These are phyloP conservation scores for Trichoderma afroharzianum DNA, from an alignment of 2,329 filamentous ascomycete species.

Conservation along the genomic window DNA sequence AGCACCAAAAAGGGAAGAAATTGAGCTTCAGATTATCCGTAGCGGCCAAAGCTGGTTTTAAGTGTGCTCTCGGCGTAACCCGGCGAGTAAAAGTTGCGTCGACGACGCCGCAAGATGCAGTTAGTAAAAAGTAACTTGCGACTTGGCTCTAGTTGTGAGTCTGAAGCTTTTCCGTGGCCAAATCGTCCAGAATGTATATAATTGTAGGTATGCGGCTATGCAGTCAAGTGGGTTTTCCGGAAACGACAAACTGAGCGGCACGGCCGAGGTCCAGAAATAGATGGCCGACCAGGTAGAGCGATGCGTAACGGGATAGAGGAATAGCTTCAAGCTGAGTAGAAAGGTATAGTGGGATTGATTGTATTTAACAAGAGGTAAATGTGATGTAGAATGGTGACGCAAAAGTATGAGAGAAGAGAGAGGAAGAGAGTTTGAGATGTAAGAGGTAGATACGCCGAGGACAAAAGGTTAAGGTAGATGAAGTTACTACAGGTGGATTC, in stretches of 20 bases:
- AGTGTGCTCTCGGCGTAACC: neutral
- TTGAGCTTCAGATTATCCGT: neutral
- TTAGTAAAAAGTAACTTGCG: neutral
- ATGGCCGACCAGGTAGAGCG: neutral
- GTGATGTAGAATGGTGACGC: neutral
- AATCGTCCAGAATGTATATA: neutral
- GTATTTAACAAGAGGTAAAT: neutral
- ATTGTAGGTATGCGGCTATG: slow-evolving; percentile 1
- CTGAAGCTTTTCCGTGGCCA: neutral
- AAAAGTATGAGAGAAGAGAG: neutral
- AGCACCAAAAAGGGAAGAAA: neutral
- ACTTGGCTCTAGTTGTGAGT: neutral
- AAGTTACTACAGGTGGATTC: neutral
- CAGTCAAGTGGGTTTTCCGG: neutral
- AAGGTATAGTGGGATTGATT: neutral
- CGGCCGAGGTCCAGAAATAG: neutral
- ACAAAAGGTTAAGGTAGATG: neutral
- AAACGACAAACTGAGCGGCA: neutral
- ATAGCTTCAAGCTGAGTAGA: neutral
- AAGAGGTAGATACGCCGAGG: neutral
- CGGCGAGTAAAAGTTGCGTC: neutral
- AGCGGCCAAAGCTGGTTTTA: neutral
- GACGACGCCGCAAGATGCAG: neutral
- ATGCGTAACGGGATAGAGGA: slow-evolving; percentile 2
- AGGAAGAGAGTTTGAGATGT: neutral